Conservation (phyloP, 2,329 filamentous ascomycete genomes). For the Neopestalotiopsis sp. region DNA sequence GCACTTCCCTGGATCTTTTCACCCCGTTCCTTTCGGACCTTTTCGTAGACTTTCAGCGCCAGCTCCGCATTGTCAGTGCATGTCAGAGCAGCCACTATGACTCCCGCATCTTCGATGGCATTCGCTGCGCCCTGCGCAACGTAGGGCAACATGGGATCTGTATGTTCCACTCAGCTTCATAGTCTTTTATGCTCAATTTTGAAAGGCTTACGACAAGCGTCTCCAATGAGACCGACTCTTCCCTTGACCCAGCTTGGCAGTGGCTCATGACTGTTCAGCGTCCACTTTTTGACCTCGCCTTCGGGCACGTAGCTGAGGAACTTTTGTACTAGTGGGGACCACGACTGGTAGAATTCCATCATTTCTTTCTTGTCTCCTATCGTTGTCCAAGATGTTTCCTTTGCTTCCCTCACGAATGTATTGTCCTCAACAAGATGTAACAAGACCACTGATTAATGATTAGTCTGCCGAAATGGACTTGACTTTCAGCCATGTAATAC, state of each 20-base stretch:
- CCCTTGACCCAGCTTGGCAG: conserved; percentile 66
- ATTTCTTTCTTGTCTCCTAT: conserved; percentile 65
- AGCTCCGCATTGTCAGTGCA: too few relatives aligned
- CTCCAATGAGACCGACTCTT: conserved; percentile 58
- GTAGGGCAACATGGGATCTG: conserved; percentile 65
- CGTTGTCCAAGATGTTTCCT: conserved; percentile 58
- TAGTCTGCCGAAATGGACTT: too few relatives aligned
- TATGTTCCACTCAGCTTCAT: too few relatives aligned
- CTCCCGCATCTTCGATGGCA: conserved; percentile 61
- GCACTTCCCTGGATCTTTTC: too few relatives aligned
- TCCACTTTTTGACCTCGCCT: conserved; percentile 72
- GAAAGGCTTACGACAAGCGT: conserved; percentile 52
- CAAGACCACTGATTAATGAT: too few relatives aligned
- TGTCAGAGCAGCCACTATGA: conserved; percentile 8
- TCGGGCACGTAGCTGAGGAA: conserved; percentile 64
- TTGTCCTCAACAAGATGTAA: too few relatives aligned
- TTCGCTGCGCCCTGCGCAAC: conserved; percentile 69
- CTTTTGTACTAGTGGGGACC: conserved; percentile 64
- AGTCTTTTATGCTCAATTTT: neutral
- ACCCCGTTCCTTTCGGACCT: too few relatives aligned
- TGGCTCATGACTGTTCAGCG: conserved; percentile 65
- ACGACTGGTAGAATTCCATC: conserved; percentile 63
- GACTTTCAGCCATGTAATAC: too few relatives aligned
- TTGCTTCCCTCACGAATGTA: neutral
- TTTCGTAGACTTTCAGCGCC: too few relatives aligned